Evolutionary conservation across 768 basidiomycete genomes (phyloP), one percentile per base, ranked within the genome.

Genomic region (Tremella mesenterica): DNA sequence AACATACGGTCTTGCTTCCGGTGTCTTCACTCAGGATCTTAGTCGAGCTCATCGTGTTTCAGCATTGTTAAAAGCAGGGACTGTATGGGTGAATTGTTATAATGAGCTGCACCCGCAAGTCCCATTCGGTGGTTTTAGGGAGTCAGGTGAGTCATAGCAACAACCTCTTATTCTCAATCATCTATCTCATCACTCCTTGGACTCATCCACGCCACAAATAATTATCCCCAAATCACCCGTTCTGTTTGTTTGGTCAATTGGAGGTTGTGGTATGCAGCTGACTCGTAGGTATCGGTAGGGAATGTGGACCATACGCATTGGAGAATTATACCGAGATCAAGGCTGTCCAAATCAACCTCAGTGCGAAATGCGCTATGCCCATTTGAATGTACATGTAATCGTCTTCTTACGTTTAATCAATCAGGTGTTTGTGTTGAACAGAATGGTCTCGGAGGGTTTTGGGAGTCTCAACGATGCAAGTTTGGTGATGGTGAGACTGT

Each of bases 71-170:
- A 80, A 86, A 64, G 85, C 88, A 4, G 91, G 91, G 29, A 89
- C 87, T 18, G 54, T 69, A 36, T 60, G 61, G 61, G 34, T 65
- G 39, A 69, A 69, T 58, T 65, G 67, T 52, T 69, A 60, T 55
- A 69, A 69, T 47, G 67, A 69, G 53, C 72, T 93, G 52, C 80
- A 81, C 74, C 88, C 87, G 71, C 88, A 92, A 54, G 84, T 86
- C 18, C 86, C 88, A 0, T 90, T 90, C 66, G 88, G 88, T 56
- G 88, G 88, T 8, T 89, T 78, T 79, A 91, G 88, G 77, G 81
- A 85, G 65, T 83, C 81, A 31, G 87, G 86, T 56, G 41, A 51
- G 59, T 60, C 33, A 10, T 18, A 30, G 2, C 44, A 10, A 21
- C 20, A 9, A 29, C 10, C 46, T 16, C 25, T 16, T 33, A 21